Percentiles rank a stretch among this genome's conserved stretches.
These are phyloP conservation scores for Cornus suecica DNA, from an alignment of 148 eudicot species.

Conservation along the genomic window DNA sequence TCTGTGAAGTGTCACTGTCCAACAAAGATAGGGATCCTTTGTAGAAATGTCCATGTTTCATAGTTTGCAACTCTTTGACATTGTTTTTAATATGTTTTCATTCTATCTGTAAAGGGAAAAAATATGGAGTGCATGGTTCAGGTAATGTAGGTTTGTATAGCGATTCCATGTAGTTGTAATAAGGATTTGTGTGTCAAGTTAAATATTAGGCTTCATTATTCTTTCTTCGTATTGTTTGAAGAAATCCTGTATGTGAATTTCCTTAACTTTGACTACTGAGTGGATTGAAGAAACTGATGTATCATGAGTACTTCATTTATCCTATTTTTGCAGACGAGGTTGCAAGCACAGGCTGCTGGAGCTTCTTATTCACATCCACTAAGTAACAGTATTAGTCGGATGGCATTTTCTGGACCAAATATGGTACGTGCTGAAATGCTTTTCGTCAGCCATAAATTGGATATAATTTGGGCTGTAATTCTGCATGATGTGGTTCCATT, in stretches of 20 bases:
- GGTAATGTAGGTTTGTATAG: too few relatives aligned
- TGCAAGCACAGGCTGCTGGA: conserved; percentile 99
- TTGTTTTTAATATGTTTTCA: too few relatives aligned
- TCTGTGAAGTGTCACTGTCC: too few relatives aligned
- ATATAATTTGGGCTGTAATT: background rate
- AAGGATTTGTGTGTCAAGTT: background rate
- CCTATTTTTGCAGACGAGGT: conserved; percentile 63
- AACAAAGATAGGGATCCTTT: too few relatives aligned
- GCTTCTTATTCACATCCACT: conserved; percentile 79
- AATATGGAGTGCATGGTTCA: too few relatives aligned
- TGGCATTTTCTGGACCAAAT: conserved; percentile 90
- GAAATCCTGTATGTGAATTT: background rate
- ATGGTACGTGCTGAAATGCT: conserved; percentile 55
- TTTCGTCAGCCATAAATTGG: conserved; percentile 3
- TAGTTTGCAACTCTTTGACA: too few relatives aligned
- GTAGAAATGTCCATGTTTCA: too few relatives aligned
- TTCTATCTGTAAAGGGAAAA: too few relatives aligned
- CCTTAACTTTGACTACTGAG: background rate
- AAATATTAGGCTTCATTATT: background rate
- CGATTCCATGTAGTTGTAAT: background rate
- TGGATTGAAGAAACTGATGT: background rate
- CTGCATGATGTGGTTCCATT: background rate
- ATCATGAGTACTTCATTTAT: background rate
- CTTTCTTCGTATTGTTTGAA: background rate
- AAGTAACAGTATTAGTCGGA: conserved; percentile 71